Conservation (phyloP, 2,329 filamentous ascomycete species). For the Davidsoniella eucalypti region DNA sequence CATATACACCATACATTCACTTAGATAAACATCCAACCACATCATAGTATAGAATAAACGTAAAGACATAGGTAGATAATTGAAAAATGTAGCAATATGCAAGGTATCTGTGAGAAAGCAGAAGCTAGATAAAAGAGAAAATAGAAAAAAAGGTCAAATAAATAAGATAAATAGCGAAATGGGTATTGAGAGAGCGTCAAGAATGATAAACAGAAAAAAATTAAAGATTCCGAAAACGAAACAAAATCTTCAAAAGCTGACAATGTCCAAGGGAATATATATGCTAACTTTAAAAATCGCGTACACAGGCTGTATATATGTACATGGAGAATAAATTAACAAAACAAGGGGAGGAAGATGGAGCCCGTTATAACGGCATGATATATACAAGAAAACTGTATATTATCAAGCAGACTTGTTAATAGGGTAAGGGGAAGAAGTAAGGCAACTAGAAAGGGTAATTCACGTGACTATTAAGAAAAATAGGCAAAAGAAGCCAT, state of each 20-base stretch:
- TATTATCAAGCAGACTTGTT: too few species aligned
- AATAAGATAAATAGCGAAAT: constrained; percentile 3
- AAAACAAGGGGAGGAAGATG: background rate
- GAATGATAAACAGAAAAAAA: constrained; percentile 4
- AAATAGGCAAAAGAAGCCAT: too few species aligned
- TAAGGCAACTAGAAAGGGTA: too few species aligned
- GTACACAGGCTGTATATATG: background rate
- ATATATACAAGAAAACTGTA: too few species aligned
- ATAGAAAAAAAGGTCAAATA: background rate
- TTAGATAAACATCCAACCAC: too few species aligned
- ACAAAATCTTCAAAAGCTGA: background rate
- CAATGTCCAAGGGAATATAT: background rate
- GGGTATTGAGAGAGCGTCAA: constrained; percentile 4
- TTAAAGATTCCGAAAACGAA: background rate
- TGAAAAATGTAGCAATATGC: background rate
- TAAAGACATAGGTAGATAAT: background rate
- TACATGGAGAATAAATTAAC: constrained; percentile 4
- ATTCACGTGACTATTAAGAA: too few species aligned
- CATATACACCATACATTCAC: too few species aligned
- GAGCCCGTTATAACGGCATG: too few species aligned
- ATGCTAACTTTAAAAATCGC: background rate
- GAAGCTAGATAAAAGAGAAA: background rate
- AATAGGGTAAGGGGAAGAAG: too few species aligned
- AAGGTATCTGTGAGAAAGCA: constrained; percentile 4
- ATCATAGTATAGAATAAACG: background rate